Evolutionary conservation across 176 grass and related monocot genomes (phyloP), one percentile per base, ranked within the genome.

Genomic region (Triticum dicoccoides): DNA sequence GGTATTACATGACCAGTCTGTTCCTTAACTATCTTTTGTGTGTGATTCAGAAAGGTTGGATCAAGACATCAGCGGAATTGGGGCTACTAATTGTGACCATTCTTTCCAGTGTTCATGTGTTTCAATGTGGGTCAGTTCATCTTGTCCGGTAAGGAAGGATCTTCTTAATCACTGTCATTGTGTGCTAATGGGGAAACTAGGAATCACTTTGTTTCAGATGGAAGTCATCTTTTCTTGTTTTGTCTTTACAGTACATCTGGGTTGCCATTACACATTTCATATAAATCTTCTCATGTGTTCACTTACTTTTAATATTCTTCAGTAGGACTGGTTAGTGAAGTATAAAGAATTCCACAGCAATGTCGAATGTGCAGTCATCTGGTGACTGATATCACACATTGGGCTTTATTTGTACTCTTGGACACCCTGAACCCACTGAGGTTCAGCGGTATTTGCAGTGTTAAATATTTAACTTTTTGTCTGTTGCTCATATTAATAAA

Each of bases 1-100:
- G n/a, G 12, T 80, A 38, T 58, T 68, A 18, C 11, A 61, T 73
- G 68, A 89, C 9, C 41, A 33, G 33, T 70, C 17, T 35, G 29
- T 81, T 63, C 71, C 33, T 88, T 47, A 0, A 34, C 44, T 17
- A 37, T 82, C 18, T 44, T 89, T 84, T 47, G 6, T 81, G 76
- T 86, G 33, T 90, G 49, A 64, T 78, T 32, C 81, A 98, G 97
- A 98, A 90, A 91, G 94, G 82, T 90, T 98, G 86, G 97, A 98
- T 82, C 92, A 96, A 88, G 97, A 98, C 69, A 98, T 96, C 32
- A 98, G 94, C 58, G 97, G 97, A 64, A 98, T 98, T 90, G 68
- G 88, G 69, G 92, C 92, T 80, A 96, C 97, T 52, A 96, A 92
- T n/a, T 98, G 97, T 80, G 97, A 98, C 41, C 97, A 98, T 77